phyloP scores from a whole-genome alignment of 495 filamentous ascomycete species.

The Sporormia fimetaria region DNA sequence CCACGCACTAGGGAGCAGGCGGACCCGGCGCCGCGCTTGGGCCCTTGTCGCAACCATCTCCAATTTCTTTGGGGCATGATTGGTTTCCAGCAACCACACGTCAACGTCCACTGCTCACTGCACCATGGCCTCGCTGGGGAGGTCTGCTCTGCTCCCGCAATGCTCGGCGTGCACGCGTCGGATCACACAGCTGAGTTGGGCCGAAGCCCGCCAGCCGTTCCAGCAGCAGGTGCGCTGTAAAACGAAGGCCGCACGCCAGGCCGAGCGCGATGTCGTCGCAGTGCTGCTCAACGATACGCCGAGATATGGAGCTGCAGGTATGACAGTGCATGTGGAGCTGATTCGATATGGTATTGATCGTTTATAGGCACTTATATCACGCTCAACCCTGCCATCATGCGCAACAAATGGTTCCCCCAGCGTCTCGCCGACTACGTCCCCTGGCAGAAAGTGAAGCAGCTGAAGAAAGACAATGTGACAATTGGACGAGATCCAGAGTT shows the following conservation, averaged over 20 bases:
- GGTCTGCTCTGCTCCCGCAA: conserved; percentile 24
- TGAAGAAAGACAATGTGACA: conserved; percentile 34
- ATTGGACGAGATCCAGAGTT: conserved; percentile 40
- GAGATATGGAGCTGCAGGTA: conserved; percentile 50
- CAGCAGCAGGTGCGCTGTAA: conserved; percentile 39
- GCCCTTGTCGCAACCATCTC: conserved; percentile 17
- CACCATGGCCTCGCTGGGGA: conserved; percentile 21
- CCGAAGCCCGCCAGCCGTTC: conserved; percentile 10
- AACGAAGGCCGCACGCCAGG: conserved; percentile 40
- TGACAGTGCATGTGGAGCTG: conserved; percentile 4
- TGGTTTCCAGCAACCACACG: neutral
- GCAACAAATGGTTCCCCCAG: conserved; percentile 44
- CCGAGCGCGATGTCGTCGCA: conserved; percentile 43
- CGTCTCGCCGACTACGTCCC: conserved; percentile 47
- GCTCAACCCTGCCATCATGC: conserved; percentile 42
- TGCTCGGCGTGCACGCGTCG: conserved; percentile 29
- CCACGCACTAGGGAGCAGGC: conserved; percentile 2
- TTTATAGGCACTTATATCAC: conserved; percentile 44
- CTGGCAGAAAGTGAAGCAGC: conserved; percentile 32
- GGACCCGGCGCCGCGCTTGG: neutral
- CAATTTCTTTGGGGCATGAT: neutral
- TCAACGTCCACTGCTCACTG: conserved; percentile 1
- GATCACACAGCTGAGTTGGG: conserved; percentile 19
- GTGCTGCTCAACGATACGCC: conserved; percentile 48
- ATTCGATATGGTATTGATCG: too few species aligned